These are phyloP conservation scores for Leccinum subtestaceum DNA, from an alignment of 768 basidiomycete genomes.

Conservation along the genomic window DNA sequence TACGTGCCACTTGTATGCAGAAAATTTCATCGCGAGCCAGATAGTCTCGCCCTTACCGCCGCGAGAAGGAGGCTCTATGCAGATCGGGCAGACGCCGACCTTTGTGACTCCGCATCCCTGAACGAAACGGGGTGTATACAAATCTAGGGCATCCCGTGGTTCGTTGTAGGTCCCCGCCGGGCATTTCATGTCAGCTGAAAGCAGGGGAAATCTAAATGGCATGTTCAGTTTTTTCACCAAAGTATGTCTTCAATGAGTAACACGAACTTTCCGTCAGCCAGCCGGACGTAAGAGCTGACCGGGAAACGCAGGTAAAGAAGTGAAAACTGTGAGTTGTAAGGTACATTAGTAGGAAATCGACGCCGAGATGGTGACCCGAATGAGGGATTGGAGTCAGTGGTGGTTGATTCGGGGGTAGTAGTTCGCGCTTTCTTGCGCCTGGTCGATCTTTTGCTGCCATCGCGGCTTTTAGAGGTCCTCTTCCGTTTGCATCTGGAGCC, in stretches of 20 bases:
- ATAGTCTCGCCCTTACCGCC: conserved; percentile 62
- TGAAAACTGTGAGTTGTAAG: conserved; percentile 48
- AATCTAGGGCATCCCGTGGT: conserved; percentile 57
- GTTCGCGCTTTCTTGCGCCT: conserved; percentile 14
- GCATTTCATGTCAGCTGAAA: conserved; percentile 19
- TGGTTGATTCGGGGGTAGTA: neutral
- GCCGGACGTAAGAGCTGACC: conserved; percentile 52
- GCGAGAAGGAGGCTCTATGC: conserved; percentile 54
- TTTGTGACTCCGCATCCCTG: conserved; percentile 66
- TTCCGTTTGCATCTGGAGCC: conserved; percentile 22
- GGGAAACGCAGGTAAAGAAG: conserved; percentile 73
- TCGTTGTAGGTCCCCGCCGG: conserved; percentile 52
- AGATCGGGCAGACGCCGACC: conserved; percentile 76
- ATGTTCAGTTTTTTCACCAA: neutral
- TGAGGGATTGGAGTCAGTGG: conserved; percentile 1
- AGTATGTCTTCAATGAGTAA: conserved; percentile 1
- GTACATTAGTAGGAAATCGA: conserved; percentile 48
- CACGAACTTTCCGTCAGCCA: conserved; percentile 40
- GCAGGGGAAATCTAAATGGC: conserved; percentile 17
- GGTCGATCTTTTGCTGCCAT: conserved; percentile 6
- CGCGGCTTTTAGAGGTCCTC: conserved; percentile 4
- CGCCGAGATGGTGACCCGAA: conserved; percentile 32
- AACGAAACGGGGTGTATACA: conserved; percentile 79
- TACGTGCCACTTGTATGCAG: conserved; percentile 76
- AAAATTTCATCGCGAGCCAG: conserved; percentile 80